Percentiles rank a stretch among this genome's conserved stretches.
These are phyloP conservation scores for Lentinula novae-zelandiae DNA, from an alignment of 1,284 basidiomycete species.

Conservation along the genomic window DNA sequence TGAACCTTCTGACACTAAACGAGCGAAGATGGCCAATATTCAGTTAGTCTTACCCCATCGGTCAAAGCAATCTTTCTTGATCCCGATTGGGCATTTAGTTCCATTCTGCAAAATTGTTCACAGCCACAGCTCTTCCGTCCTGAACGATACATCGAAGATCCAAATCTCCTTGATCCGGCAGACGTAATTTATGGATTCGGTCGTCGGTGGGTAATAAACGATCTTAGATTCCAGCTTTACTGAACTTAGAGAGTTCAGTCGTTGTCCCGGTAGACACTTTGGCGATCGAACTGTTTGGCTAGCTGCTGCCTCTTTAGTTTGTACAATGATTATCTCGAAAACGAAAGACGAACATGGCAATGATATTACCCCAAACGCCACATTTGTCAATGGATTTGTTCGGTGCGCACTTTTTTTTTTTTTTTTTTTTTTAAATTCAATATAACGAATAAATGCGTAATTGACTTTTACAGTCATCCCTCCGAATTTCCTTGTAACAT, in stretches of 20 bases:
- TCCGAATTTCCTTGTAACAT: not conserved
- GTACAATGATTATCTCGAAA: slow-evolving; percentile 10
- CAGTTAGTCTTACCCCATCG: slow-evolving; percentile 8
- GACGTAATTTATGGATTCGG: slow-evolving; percentile 43
- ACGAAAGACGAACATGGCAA: slow-evolving; percentile 9
- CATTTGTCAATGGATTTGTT: slow-evolving; percentile 10
- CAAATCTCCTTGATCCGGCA: slow-evolving; percentile 34
- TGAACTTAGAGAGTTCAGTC: slow-evolving; percentile 22
- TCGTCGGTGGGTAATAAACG: slow-evolving; percentile 29
- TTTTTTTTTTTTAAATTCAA: not conserved
- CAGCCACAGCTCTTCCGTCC: slow-evolving; percentile 35
- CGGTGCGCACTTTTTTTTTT: not conserved
- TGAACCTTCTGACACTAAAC: not conserved
- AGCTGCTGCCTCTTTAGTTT: slow-evolving; percentile 7
- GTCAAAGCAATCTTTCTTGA: not conserved
- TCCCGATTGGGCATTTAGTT: slow-evolving; percentile 22
- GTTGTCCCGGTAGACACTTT: slow-evolving; percentile 40
- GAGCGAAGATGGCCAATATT: slow-evolving; percentile 10
- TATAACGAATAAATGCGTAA: not conserved
- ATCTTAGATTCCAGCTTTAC: not conserved
- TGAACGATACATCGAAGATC: slow-evolving; percentile 32
- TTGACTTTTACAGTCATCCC: slow-evolving; percentile 3
- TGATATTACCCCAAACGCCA: slow-evolving; percentile 10
- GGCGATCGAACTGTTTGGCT: slow-evolving; percentile 17
- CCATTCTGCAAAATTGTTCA: slow-evolving; percentile 37